Conservation (phyloP, 2,329 filamentous ascomycete genomes). For the Fusarium annulatum region DNA sequence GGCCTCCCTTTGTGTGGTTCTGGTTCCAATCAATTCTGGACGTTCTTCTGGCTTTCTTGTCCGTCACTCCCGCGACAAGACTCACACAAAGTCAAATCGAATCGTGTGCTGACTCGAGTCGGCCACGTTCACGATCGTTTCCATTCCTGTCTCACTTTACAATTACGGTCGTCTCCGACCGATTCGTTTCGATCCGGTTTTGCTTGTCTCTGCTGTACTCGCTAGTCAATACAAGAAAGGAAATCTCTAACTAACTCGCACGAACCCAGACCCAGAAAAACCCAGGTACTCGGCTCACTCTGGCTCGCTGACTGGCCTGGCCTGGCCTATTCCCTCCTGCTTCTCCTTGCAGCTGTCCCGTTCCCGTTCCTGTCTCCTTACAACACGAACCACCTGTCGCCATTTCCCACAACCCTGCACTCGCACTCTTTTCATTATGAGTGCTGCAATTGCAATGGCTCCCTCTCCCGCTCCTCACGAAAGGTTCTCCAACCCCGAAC, state of each 20-base stretch:
- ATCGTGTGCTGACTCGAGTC: slow-evolving; percentile 23
- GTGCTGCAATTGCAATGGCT: slow-evolving; percentile 75
- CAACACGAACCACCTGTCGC: slow-evolving; percentile 29
- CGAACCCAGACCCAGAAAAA: slow-evolving; percentile 43
- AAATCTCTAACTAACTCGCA: slow-evolving; percentile 36
- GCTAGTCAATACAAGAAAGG: slow-evolving; percentile 25
- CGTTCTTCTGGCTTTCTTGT: slow-evolving; percentile 14
- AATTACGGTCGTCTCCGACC: slow-evolving; percentile 33
- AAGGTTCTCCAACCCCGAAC: slow-evolving; percentile 66
- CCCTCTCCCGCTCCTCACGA: slow-evolving; percentile 75
- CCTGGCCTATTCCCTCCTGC: neutral
- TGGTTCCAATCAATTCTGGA: slow-evolving; percentile 11
- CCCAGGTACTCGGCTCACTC: slow-evolving; percentile 35
- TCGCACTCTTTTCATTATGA: slow-evolving; percentile 62
- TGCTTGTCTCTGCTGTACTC: slow-evolving; percentile 7
- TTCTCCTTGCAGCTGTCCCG: slow-evolving; percentile 36
- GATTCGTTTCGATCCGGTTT: slow-evolving; percentile 32
- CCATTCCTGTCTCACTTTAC: slow-evolving; percentile 39
- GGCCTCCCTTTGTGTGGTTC: slow-evolving; percentile 8
- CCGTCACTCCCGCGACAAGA: slow-evolving; percentile 11
- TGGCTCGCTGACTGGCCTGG: slow-evolving; percentile 32
- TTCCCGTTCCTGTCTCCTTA: slow-evolving; percentile 13
- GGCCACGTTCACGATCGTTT: slow-evolving; percentile 30
- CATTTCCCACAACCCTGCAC: slow-evolving; percentile 34
- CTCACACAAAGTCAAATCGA: slow-evolving; percentile 9